Evolutionary conservation across 441 rosid species (phyloP), one percentile per base, ranked within the genome.

Genomic region (Erodium texanum): DNA sequence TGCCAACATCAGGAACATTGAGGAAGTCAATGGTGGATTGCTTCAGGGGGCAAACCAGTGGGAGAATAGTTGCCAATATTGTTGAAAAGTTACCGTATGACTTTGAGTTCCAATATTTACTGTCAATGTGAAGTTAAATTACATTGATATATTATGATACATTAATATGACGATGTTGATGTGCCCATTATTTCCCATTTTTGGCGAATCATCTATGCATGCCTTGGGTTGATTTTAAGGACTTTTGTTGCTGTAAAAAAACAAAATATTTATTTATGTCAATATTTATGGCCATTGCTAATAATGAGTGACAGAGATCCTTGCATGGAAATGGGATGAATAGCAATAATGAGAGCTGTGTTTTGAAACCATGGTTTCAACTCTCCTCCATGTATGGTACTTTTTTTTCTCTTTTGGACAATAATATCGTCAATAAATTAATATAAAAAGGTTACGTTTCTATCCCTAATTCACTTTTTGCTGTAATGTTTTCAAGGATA

Each of bases 21-120:
- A 87, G 97, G 76, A 93, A 89, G 75, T 90, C 96, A 67, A 84
- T 93, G 75, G 96, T 89, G 77, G 97, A 90, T 34, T 93, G 91
- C 82, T 89, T 86, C 75, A 82, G 89, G 71, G 74, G 81, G 65
- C 85, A 78, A 63, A 77, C 71, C 71, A 75, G 75, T 45, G 87
- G 88, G 73, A 86, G 80, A 32, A 65, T 80, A 0, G 61, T 82
- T 18, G 43, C 67, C 18, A 62, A 76, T 32, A 69, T 80, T 1
- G 86, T 90, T 27, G 96, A 87, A 67, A 87, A 87, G 79, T 78
- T 84, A 59, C 88, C 91, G 0, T 87, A 85, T 71, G 98, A 90
- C 75, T 87, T 82, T 64, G 96, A 90, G 78, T 93, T 93, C 71
- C 96, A 84, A 74, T 93, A 90, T 70, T 82, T 93, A 41, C 70